Evolutionary conservation across 805 yeast species (phyloP).

Genomic region (Candida boleticola): DNA sequence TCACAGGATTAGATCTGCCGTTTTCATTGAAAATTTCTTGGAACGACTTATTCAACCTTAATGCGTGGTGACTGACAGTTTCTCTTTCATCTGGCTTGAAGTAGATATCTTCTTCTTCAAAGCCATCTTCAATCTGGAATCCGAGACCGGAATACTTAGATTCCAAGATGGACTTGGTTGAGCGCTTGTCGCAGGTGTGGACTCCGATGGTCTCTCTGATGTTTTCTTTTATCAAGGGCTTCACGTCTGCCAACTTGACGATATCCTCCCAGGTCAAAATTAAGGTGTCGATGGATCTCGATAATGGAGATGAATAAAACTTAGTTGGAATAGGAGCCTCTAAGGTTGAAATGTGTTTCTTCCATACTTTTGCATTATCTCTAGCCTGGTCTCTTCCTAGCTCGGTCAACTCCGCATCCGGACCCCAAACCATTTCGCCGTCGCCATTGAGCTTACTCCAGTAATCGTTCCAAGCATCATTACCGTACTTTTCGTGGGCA

Average conservation of each 20-base stretch:
- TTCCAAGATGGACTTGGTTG: slow-evolving; percentile 34
- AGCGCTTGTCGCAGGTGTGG: slow-evolving; percentile 60
- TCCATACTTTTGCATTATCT: slow-evolving; percentile 45
- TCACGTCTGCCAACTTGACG: slow-evolving; percentile 29
- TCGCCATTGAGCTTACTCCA: slow-evolving; percentile 54
- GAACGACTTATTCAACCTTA: slow-evolving; percentile 47
- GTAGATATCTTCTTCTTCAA: slow-evolving; percentile 48
- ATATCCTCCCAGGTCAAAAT: slow-evolving; percentile 49
- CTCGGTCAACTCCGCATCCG: slow-evolving; percentile 59
- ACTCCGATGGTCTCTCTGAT: slow-evolving; percentile 61
- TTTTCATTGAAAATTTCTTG: slow-evolving; percentile 25
- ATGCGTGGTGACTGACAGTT: slow-evolving; percentile 45
- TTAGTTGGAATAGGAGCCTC: slow-evolving; percentile 52
- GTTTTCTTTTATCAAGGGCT: slow-evolving; percentile 44
- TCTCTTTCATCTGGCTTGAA: slow-evolving; percentile 46
- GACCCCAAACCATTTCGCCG: slow-evolving; percentile 55
- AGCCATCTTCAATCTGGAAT: slow-evolving; percentile 43
- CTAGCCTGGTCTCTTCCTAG: slow-evolving; percentile 57
- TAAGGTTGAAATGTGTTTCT: slow-evolving; percentile 27
- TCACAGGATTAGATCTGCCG: slow-evolving; percentile 21
- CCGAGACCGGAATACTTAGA: slow-evolving; percentile 33
- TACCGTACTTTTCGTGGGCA: slow-evolving; percentile 53
- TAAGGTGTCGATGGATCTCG: slow-evolving; percentile 60
- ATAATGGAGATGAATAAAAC: slow-evolving; percentile 62
- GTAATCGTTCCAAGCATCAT: slow-evolving; percentile 53